phyloP scores from a whole-genome alignment of 148 eudicot species.

The Heliosperma pusillum region DNA sequence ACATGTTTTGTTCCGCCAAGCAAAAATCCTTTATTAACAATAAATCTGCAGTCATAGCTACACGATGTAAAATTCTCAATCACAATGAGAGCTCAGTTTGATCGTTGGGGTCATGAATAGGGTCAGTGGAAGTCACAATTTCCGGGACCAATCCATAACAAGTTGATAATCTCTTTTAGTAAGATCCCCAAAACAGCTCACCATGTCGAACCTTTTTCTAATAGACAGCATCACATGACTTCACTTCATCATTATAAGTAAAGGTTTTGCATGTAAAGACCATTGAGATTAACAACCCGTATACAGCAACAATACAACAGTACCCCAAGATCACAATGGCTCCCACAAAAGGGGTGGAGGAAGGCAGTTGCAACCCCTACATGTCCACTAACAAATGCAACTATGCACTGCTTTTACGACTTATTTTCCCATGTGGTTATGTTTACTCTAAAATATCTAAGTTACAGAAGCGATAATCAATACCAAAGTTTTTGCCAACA shows the following conservation, averaged over 20 bases:
- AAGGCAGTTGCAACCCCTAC: neutral
- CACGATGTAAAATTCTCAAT: neutral
- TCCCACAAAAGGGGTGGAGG: neutral
- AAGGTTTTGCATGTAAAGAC: neutral
- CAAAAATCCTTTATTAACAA: neutral
- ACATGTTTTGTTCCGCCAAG: neutral
- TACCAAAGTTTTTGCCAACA: too few species aligned
- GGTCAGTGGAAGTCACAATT: neutral
- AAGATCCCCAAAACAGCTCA: conserved; percentile 9
- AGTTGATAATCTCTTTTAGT: neutral
- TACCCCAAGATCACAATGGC: neutral
- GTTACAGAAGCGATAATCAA: too few species aligned
- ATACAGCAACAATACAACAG: neutral
- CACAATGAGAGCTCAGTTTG: neutral
- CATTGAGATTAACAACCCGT: neutral
- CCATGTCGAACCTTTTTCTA: neutral
- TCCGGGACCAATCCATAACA: neutral
- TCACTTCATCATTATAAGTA: neutral
- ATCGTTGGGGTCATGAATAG: neutral
- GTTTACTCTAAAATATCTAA: neutral
- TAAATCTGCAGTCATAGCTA: neutral
- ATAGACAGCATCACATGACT: neutral
- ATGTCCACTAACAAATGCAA: too few species aligned
- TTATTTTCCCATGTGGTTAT: too few species aligned
- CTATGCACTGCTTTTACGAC: too few species aligned